Evolutionary conservation across 2,329 filamentous ascomycete species (phyloP).

Genomic region (Lizonia empirigonia): DNA sequence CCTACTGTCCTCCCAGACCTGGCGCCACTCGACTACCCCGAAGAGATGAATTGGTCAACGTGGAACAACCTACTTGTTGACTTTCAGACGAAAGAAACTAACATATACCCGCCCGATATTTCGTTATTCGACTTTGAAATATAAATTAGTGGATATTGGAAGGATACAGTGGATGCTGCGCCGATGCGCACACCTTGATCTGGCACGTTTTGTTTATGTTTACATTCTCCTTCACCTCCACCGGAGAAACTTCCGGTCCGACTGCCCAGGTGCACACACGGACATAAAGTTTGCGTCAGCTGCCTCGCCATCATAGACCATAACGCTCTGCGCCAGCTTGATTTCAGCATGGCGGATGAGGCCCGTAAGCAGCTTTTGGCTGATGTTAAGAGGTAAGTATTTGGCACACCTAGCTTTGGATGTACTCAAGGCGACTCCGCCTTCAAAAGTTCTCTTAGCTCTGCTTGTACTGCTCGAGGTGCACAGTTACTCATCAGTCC

Average conservation of each 20-base stretch:
- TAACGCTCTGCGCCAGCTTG: neutral
- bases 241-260: neutral
- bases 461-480: neutral
- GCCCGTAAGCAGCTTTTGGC: neutral
- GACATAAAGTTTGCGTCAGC: neutral
- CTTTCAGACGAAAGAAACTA: conserved; percentile 20
- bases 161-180: no score
- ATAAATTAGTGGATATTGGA: no score
- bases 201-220: neutral
- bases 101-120: neutral
- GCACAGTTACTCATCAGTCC: neutral
- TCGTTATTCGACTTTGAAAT: neutral
- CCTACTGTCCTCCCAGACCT: conserved; percentile 9
- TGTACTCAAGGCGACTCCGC: no score
- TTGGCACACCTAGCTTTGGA: neutral
- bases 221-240: neutral
- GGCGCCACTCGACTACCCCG: conserved; percentile 16
- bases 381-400: neutral
- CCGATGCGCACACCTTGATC: no score
- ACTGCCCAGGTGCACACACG: no score
- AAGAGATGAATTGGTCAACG: conserved; percentile 36
- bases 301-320: neutral
- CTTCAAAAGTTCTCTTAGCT: no score
- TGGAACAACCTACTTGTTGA: conserved; percentile 39
- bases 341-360: neutral